Evolutionary conservation across 352 stramenopile species (phyloP).

Genomic region (Phytophthora citrophthora): DNA sequence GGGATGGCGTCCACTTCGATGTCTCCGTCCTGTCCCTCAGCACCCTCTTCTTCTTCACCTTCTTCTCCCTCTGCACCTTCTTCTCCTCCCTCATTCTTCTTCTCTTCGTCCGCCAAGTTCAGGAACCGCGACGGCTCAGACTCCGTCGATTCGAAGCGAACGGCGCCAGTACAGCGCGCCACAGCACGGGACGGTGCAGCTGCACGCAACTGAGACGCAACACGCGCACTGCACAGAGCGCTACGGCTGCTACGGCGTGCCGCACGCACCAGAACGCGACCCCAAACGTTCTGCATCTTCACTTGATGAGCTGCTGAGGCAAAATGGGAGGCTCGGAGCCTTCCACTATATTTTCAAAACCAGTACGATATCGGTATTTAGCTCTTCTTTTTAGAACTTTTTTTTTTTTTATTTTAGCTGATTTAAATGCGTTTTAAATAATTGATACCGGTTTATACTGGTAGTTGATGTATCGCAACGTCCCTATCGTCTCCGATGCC

Average conservation of each 20-base stretch:
- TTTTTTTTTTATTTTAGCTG: no score
- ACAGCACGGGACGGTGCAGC: slow-evolving; percentile 2
- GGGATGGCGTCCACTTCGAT: slow-evolving; percentile 62
- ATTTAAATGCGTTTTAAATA: no score
- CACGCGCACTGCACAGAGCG: slow-evolving; percentile 3
- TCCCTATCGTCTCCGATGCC: slow-evolving; percentile 14
- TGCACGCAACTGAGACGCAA: slow-evolving; percentile 4
- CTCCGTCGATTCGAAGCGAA: slow-evolving; percentile 35
- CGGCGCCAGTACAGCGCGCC: slow-evolving; percentile 3
- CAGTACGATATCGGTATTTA: background rate
- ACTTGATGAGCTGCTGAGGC: slow-evolving; percentile 10
- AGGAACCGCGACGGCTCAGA: slow-evolving; percentile 72
- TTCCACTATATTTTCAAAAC: slow-evolving; percentile 7
- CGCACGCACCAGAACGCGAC: slow-evolving; percentile 24
- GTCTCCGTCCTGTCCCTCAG: slow-evolving; percentile 66
- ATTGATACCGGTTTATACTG: background rate
- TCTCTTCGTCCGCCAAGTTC: slow-evolving; percentile 72
- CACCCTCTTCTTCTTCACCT: slow-evolving; percentile 27
- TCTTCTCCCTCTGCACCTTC: slow-evolving; percentile 33
- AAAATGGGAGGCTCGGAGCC: slow-evolving; percentile 35
- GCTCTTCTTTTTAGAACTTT: no score
- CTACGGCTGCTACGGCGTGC: slow-evolving; percentile 21
- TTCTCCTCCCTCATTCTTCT: slow-evolving; percentile 33
- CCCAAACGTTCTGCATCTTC: slow-evolving; percentile 31
- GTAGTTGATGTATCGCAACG: no score